Conservation (phyloP, 371 early-diverging fungal genomes). For the Actinomortierella ambigua region DNA sequence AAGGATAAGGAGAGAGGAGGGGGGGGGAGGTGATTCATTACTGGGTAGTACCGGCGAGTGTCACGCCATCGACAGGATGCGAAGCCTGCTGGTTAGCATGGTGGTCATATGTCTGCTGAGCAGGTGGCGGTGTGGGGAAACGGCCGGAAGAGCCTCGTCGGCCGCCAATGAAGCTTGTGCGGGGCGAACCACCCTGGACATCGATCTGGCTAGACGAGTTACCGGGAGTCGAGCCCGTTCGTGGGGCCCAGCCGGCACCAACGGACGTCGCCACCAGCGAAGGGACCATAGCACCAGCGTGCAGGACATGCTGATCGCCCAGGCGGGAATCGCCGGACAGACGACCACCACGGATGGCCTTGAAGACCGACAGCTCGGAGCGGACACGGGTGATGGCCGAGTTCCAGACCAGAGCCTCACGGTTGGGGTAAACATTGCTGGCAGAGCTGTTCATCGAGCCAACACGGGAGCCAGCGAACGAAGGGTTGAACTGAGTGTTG, state of each 20-base stretch:
- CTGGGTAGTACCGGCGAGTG: too few species aligned
- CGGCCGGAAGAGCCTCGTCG: conserved; percentile 12
- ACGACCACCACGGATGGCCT: conserved; percentile 50
- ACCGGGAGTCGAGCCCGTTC: conserved; percentile 16
- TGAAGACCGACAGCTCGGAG: conserved; percentile 45
- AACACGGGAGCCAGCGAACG: conserved; percentile 20
- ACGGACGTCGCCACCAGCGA: conserved; percentile 68
- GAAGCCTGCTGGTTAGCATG: too few species aligned
- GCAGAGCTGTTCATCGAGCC: conserved; percentile 27
- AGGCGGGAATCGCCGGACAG: conserved; percentile 46
- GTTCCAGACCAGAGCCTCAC: conserved; percentile 43
- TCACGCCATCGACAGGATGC: too few species aligned
- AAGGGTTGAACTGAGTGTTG: conserved; percentile 14
- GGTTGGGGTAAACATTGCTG: conserved; percentile 34
- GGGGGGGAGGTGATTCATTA: too few species aligned
- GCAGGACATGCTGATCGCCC: conserved; percentile 35
- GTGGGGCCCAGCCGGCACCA: conserved; percentile 57
- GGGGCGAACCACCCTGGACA: conserved; percentile 19
- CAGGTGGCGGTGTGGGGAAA: too few species aligned
- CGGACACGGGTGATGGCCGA: conserved; percentile 42
- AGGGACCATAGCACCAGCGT: conserved; percentile 66
- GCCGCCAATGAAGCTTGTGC: conserved; percentile 23
- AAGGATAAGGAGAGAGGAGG: too few species aligned
- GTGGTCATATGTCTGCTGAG: too few species aligned
- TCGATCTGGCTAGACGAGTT: conserved; percentile 37